Percentiles rank a stretch among this genome's conserved stretches.
These are phyloP conservation scores for Achaetomium macrosporum DNA, from an alignment of 2,329 filamentous ascomycete species.

Conservation along the genomic window DNA sequence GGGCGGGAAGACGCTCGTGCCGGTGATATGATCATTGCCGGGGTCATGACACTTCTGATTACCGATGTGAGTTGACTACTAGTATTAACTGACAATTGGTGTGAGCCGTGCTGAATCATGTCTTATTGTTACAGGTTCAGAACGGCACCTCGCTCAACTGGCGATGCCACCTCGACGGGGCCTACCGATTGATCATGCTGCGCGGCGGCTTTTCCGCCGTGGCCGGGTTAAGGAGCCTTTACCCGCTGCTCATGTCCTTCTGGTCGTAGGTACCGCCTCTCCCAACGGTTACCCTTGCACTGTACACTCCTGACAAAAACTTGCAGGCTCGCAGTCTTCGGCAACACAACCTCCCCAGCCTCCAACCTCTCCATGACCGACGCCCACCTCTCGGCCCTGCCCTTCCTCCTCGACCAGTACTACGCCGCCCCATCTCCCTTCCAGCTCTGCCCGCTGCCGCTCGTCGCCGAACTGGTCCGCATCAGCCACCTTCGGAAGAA, in stretches of 20 bases:
- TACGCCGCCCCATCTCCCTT: slow-evolving; percentile 20
- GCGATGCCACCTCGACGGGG: slow-evolving; percentile 32
- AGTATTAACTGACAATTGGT: not conserved
- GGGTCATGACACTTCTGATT: slow-evolving; percentile 30
- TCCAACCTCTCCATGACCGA: slow-evolving; percentile 26
- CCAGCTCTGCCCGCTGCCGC: slow-evolving; percentile 27
- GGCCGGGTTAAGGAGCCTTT: slow-evolving; percentile 13
- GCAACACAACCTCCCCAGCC: slow-evolving; percentile 34
- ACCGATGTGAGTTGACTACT: slow-evolving; percentile 28
- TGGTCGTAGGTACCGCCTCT: not conserved
- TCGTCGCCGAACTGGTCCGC: slow-evolving; percentile 32
- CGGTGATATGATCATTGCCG: slow-evolving; percentile 28
- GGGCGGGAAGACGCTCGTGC: slow-evolving; percentile 17
- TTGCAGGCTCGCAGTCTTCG: slow-evolving; percentile 25
- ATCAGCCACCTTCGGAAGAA: slow-evolving; percentile 33
- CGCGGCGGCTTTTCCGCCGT: slow-evolving; percentile 30
- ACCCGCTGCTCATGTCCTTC: not conserved
- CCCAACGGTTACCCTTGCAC: too few relatives aligned
- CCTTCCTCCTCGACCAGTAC: slow-evolving; percentile 25
- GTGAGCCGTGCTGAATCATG: not conserved
- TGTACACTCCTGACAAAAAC: not conserved
- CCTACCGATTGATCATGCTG: slow-evolving; percentile 29
- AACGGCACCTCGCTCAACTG: slow-evolving; percentile 30
- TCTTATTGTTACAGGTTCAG: slow-evolving; percentile 22
- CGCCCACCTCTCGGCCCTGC: slow-evolving; percentile 25